Conservation (phyloP, 257 asterid species). For the Nicotiana sylvestris region DNA sequence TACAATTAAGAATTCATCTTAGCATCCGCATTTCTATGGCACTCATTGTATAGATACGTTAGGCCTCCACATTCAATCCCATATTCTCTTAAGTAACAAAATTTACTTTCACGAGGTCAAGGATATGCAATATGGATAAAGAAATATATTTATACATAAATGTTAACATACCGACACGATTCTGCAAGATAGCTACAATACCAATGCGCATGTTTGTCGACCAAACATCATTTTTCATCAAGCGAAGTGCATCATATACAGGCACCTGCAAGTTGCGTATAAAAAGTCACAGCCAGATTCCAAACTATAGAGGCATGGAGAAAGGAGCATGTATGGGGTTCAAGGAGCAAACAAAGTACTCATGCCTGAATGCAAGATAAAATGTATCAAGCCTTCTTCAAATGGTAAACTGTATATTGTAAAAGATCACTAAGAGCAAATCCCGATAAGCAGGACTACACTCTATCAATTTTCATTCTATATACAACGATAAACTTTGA, state of each 20-base stretch:
- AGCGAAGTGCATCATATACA: slow-evolving; percentile 42
- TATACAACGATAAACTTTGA: not conserved
- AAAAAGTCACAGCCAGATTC: slow-evolving; percentile 20
- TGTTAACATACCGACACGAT: slow-evolving; percentile 66
- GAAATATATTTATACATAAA: not conserved
- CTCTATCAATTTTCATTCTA: not conserved
- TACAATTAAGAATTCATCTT: not conserved
- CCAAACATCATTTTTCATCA: slow-evolving; percentile 43
- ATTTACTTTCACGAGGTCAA: not conserved
- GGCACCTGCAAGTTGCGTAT: slow-evolving; percentile 45
- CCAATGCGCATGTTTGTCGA: slow-evolving; percentile 60
- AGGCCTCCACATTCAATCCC: not conserved
- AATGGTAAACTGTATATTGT: not conserved
- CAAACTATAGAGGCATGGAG: not conserved
- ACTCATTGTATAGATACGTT: not conserved
- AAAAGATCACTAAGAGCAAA: slow-evolving; percentile 5
- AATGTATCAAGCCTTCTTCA: slow-evolving; percentile 6
- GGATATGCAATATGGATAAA: slow-evolving; percentile 2
- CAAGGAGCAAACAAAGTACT: not conserved
- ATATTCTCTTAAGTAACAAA: not conserved
- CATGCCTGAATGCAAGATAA: not conserved
- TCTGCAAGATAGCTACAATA: slow-evolving; percentile 68
- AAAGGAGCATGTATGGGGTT: not conserved
- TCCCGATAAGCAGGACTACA: not conserved
- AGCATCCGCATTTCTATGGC: not conserved